Conservation (phyloP, 2,329 filamentous ascomycete genomes). For the Trichothecium roseum region DNA sequence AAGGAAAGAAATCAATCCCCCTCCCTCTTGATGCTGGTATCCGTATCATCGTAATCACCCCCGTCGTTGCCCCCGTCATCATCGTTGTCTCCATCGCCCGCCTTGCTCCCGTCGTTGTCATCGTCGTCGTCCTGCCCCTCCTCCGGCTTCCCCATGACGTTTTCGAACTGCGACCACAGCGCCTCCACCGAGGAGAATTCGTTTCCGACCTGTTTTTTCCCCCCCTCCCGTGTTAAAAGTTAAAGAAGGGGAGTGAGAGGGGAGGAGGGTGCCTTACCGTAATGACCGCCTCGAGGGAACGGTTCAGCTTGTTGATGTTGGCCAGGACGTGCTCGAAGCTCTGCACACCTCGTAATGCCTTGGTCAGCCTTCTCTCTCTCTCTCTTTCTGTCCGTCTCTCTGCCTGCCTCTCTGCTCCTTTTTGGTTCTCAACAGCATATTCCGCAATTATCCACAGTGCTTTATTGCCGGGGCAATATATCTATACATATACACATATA, state of each 20-base stretch:
- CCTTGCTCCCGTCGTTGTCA: slow-evolving; percentile 3
- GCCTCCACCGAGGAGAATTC: slow-evolving; percentile 97
- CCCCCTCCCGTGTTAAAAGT: not conserved
- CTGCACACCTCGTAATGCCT: slow-evolving; percentile 21
- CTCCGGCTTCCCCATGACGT: slow-evolving; percentile 65
- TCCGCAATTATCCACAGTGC: too few species aligned
- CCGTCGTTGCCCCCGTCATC: too few species aligned
- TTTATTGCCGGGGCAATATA: too few species aligned
- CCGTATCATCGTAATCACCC: too few species aligned
- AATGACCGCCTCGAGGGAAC: slow-evolving; percentile 82
- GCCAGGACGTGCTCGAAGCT: slow-evolving; percentile 83
- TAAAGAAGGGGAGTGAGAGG: not conserved
- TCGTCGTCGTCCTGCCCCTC: slow-evolving; percentile 12
- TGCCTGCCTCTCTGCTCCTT: too few species aligned
- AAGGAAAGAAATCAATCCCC: too few species aligned
- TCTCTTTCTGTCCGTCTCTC: too few species aligned
- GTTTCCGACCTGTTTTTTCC: slow-evolving; percentile 73
- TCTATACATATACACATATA: too few species aligned
- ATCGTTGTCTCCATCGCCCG: not conserved
- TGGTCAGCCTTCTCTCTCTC: too few species aligned
- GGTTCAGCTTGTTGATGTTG: slow-evolving; percentile 92
- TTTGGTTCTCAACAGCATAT: too few species aligned
- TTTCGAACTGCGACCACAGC: slow-evolving; percentile 94
- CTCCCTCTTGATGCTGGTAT: too few species aligned
- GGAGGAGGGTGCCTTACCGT: slow-evolving; percentile 55